phyloP scores from a whole-genome alignment of 2,329 filamentous ascomycete species.

The Blumeria hordei region DNA sequence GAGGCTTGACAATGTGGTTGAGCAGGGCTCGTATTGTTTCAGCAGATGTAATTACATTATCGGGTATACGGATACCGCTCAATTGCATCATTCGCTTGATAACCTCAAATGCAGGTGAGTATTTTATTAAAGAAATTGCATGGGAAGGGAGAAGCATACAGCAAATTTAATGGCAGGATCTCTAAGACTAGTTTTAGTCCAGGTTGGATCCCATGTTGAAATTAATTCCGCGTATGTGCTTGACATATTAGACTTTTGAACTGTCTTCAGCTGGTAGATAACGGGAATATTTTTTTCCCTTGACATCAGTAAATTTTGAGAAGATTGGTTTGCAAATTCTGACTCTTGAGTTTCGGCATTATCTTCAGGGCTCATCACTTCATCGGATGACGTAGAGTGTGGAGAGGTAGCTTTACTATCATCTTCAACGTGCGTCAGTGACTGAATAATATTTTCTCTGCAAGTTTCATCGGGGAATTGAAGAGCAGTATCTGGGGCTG shows the following conservation, averaged over 20 bases:
- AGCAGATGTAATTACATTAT: conserved; percentile 36
- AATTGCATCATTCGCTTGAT: conserved; percentile 61
- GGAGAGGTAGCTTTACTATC: not conserved
- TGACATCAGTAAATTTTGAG: conserved; percentile 4
- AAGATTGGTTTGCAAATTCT: conserved; percentile 10
- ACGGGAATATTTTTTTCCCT: not conserved
- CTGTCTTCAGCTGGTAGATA: not conserved
- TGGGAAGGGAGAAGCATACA: conserved; percentile 23
- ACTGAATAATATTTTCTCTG: conserved; percentile 4
- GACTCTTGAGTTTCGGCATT: conserved; percentile 7
- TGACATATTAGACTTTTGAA: not conserved
- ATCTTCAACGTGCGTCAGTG: not conserved
- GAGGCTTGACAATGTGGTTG: conserved; percentile 25
- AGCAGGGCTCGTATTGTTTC: conserved; percentile 30
- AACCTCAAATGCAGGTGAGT: conserved; percentile 26
- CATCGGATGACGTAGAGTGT: not conserved
- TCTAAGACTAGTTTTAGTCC: conserved; percentile 31
- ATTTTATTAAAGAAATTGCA: not conserved
- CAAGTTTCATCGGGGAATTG: conserved; percentile 6
- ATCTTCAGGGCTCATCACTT: conserved; percentile 8
- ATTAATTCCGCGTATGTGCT: conserved; percentile 11
- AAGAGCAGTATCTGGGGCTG: conserved; percentile 6
- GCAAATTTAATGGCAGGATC: conserved; percentile 44
- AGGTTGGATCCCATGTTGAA: conserved; percentile 26
- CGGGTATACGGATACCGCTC: conserved; percentile 52